Conservation (phyloP, 768 basidiomycete genomes). For the Chiua virens region DNA sequence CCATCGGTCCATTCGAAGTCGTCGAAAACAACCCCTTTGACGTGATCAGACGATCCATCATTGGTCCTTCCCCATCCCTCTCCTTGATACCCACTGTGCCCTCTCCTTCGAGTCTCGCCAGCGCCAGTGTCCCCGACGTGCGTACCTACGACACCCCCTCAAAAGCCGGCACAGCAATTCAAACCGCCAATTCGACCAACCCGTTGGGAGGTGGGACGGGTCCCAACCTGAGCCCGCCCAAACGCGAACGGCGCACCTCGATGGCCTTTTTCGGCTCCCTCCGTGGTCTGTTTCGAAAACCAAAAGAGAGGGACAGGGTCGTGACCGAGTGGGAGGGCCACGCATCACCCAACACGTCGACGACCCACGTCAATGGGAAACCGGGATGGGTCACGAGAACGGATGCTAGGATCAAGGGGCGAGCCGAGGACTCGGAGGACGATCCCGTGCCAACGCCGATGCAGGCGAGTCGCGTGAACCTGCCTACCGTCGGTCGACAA, state of each 20-base stretch:
- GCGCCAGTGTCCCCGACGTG: neutral
- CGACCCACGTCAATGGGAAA: neutral
- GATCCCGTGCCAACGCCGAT: no score
- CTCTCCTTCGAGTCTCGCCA: neutral
- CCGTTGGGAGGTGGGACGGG: neutral
- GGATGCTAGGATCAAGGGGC: constrained; percentile 18
- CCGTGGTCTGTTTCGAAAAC: constrained; percentile 27
- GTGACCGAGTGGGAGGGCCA: constrained; percentile 11
- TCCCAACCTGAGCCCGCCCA: neutral
- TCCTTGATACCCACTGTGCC: neutral
- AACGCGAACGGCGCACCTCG: constrained; percentile 23
- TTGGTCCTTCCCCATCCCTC: neutral
- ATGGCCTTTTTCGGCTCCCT: constrained; percentile 26
- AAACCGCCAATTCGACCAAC: neutral
- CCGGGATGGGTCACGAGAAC: constrained; percentile 34
- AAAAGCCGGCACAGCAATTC: neutral
- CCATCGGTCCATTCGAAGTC: constrained; percentile 18
- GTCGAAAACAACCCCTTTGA: constrained; percentile 28
- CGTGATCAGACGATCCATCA: constrained; percentile 10
- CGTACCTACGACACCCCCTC: neutral
- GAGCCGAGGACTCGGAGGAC: constrained; percentile 13
- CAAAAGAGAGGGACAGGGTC: constrained; percentile 8
- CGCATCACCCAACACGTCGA: neutral
- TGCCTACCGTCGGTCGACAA: neutral
- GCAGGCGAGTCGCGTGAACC: neutral